Base-by-base conservation (phyloP, 208 protist genomes). In the Vickermania ingenoplastis region DNA sequence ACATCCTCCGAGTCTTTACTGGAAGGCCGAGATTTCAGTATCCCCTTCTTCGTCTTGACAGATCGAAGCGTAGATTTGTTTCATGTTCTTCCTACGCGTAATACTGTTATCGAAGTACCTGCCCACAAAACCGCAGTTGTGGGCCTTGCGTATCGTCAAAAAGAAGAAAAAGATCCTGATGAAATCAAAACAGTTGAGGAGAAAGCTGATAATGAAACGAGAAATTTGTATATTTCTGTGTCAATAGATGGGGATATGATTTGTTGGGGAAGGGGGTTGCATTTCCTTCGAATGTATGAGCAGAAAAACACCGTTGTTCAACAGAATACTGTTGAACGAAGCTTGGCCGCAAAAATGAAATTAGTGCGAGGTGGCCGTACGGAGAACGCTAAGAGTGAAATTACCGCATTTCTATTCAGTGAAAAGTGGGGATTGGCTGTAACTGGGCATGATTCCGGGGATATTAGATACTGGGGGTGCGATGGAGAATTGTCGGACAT, bases 401-500 rank as follows among this genome's bases (percentile, higher is more conserved):
- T 70, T 22, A 71, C 75, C 52, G 51, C 58, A 41, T 77, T 77
- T 67, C 59, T 61, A 28, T 74, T 59, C 55, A 71, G 41, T 28
- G 13, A 31, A 5, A n/a, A n/a, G 0, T 68, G 59, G 54, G 68
- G 67, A 24, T 61, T 69, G 7, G 64, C 65, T 7, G 29, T 80
- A 7, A 77, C 73, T 11, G 73, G 73, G 7, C 77, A 77, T 51
- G 77, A 84, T 45, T 61, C 70, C 59, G 77, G 77, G 22, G 65
- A 62, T 31, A 53, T 80, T 27, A 55, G 64, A 25, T 71, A 61
- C 48, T 80, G 73, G 70, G 41, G 53, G 22, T 75, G 66, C 56
- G 53, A 69, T 3, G 55, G 65, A 25, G 58, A 80, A 49, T 29
- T 75, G n/a, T 24, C 65, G 29, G 72, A 58, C 11, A 62, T 60